Evolutionary conservation across 441 rosid species (phyloP), one percentile per base, ranked within the genome.

Genomic region (Arabidopsis hybrid): DNA sequence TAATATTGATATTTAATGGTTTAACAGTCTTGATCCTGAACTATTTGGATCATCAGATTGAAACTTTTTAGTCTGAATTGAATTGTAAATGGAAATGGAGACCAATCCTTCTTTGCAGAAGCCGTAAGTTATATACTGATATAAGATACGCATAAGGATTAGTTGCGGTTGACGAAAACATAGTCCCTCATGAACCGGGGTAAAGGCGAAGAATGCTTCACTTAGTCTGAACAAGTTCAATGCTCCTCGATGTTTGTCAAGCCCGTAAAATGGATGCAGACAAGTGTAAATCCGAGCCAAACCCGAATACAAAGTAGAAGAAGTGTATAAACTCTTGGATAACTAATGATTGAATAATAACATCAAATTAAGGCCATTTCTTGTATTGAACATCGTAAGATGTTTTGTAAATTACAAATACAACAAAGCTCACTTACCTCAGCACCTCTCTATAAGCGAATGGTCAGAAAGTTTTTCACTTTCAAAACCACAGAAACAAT

Each of bases 401-500:
- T 6, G 32, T 39, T 3, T 16, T 18, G 43, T 63, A 18, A 34
- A 45, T 53, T 49, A 16, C 2, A 74, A 50, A 66, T 35, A 10
- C 49, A 67, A 34, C 49, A 51, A 51, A 59, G 42, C 4, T 39
- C 39, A 29, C 5, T 55, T 4, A 74, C 17, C 52, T 39, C 31
- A 0, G 17, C 26, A 21, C 26, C 8, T 59, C 63, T 60, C 46
- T 35, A 67, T 55, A 60, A 67, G 53, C 17, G 2, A 43, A 31
- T 12, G 7, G 0, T 16, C 1, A 13, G 26, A 49, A 46, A 74
- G 45, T 36, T 67, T 40, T 7, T 13, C 0, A 2, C 56, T 59
- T 62, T 60, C 67, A 60, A 10, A 5, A 8, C 12, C 42, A 74
- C 38, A 67, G 1, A 16, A 21, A 73, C 34, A 58, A 53, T 36